phyloP scores from a whole-genome alignment of 257 asterid genomes.

The Leonotis leonurus region DNA sequence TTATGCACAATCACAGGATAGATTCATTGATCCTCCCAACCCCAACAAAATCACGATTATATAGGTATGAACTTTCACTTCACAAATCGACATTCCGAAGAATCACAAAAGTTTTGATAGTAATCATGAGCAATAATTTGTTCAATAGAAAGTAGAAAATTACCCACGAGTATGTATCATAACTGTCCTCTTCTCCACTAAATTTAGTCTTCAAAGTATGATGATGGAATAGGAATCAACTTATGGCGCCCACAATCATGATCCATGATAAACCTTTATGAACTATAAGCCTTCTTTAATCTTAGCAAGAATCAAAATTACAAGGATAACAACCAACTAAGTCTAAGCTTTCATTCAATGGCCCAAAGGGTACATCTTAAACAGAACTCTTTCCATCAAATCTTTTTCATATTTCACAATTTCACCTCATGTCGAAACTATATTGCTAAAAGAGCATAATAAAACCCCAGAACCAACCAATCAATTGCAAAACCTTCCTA shows the following conservation, averaged over 20 bases:
- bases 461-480: too few relatives aligned
- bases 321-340: not conserved
- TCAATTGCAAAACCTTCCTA: too few relatives aligned
- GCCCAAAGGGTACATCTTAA: not conserved
- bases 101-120: not conserved
- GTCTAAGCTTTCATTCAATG: not conserved
- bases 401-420: not conserved
- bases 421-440: not conserved
- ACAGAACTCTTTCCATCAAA: too few relatives aligned
- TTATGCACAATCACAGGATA: not conserved
- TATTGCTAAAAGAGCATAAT: not conserved
- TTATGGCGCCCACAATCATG: not conserved
- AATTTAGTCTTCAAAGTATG: not conserved
- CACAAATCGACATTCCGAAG: not conserved
- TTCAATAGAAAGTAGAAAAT: not conserved
- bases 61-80: not conserved
- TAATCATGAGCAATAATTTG: not conserved
- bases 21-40: not conserved
- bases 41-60: not conserved
- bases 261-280: not conserved
- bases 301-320: not conserved
- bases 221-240: not conserved
- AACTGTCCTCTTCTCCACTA: not conserved
- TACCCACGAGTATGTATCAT: not conserved
- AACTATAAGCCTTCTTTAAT: not conserved